Conservation (phyloP, 148 eudicot species). For the Vaccinium myrtillus region DNA sequence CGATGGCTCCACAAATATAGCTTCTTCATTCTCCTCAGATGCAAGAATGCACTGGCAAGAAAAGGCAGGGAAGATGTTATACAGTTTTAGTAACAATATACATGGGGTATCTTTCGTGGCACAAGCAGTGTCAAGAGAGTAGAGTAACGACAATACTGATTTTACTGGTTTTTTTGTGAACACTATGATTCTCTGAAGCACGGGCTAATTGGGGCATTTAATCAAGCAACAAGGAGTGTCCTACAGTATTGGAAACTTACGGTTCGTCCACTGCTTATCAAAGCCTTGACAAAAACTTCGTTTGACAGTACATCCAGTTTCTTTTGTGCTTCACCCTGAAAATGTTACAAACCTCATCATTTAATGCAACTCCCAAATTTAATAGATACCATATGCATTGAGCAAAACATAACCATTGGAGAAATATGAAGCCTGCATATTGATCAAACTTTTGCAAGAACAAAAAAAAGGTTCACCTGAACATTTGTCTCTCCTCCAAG, state of each 20-base stretch:
- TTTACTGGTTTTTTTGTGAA: not conserved
- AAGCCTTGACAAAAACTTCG: conserved; percentile 87
- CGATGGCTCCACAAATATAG: conserved; percentile 75
- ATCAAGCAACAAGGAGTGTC: not conserved
- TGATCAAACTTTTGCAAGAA: conserved; percentile 11
- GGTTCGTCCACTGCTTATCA: conserved; percentile 90
- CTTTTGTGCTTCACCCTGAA: conserved; percentile 97
- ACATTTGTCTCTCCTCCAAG: conserved; percentile 97
- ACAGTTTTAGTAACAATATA: not conserved
- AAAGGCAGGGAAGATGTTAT: not conserved
- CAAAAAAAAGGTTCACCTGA: conserved; percentile 44
- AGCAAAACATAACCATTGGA: conserved; percentile 3
- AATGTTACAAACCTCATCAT: not conserved
- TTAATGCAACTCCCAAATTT: not conserved
- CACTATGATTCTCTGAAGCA: too few relatives aligned
- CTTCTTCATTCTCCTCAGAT: conserved; percentile 96
- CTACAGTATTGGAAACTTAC: conserved; percentile 44
- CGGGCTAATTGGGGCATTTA: too few relatives aligned
- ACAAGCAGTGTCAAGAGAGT: not conserved
- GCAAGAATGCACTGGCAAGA: conserved; percentile 80
- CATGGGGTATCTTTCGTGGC: not conserved
- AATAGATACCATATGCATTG: not conserved
- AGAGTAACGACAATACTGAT: not conserved
- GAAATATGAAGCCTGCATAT: not conserved
- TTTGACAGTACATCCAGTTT: conserved; percentile 92